Evolutionary conservation across 2,329 filamentous ascomycete species (phyloP), one percentile per base, ranked within the genome.

Genomic region (Fusarium avenaceum): DNA sequence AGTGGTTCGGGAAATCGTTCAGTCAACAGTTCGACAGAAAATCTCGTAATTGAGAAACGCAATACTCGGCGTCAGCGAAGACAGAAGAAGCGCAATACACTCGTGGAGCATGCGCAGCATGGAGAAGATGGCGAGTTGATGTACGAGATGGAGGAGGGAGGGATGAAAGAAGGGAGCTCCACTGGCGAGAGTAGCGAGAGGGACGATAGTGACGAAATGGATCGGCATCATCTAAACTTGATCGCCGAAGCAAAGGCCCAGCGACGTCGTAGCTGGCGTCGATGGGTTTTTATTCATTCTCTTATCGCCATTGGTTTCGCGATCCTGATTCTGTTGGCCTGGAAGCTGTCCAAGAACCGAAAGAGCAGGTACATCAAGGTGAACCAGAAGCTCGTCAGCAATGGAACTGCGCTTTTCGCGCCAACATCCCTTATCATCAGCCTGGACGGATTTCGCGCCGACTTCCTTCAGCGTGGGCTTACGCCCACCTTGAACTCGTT

Each of bases 371-470:
- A 68, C 19, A 57, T 64, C 13, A 73, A 76, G 45, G 58, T 63
- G 15, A 72, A 76, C 43, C 71, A 65, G 38, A 67, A 77, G 28
- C 70, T 86, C 22, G 74, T 86, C 63, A 90, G 85, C 81, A 99
- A 99, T 77, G 96, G 96, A 54, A 97, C 94, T 0, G 92, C 94
- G 3, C 81, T 93, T 6, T 99, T 98, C 76, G 91, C 89, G 11
- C 94, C 94, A 1, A 99, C 96, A 0, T 97, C 96, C 3, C 91
- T 99, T 61, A 84, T 98, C 54, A 92, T 99, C 76, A 97, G 94
- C 45, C 85, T 99, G 19, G 96, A 99, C 79, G 96, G 96, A 5
- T 98, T 99, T 81, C 90, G 96, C 17, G 95, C 96, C 20, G 96
- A 98, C 77, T 98, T 97, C 75, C 83, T 99, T 40, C 87, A 91